Conservation (phyloP, 495 filamentous ascomycete genomes). For the Podospora sp. region DNA sequence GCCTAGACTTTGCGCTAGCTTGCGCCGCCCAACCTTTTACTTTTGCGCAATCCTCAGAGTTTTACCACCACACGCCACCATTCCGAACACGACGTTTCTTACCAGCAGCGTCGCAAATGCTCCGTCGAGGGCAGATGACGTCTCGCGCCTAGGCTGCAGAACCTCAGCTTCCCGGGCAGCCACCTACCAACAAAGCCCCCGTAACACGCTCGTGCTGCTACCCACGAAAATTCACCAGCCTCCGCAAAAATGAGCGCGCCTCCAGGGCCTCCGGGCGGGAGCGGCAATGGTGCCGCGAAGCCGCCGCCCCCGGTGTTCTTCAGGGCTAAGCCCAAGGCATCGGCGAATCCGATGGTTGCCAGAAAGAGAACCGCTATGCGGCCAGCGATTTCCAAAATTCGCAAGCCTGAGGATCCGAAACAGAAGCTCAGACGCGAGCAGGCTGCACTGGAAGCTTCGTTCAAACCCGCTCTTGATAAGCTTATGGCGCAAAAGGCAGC, state of each 20-base stretch:
- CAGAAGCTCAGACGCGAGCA: constrained; percentile 7
- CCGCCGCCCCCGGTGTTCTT: constrained; percentile 38
- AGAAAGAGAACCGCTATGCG: constrained; percentile 55
- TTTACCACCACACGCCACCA: not conserved
- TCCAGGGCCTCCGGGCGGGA: constrained; percentile 38
- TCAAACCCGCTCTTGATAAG: constrained; percentile 14
- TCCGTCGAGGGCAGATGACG: not conserved
- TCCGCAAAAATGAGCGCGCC: constrained; percentile 59
- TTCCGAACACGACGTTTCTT: not conserved
- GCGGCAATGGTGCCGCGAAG: constrained; percentile 40
- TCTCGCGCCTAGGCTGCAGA: constrained; percentile 14
- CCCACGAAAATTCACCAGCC: not conserved
- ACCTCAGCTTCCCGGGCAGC: not conserved
- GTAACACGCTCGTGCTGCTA: not conserved
- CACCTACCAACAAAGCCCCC: not conserved
- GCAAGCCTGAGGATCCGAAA: not conserved
- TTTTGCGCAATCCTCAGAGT: not conserved
- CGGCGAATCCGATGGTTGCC: constrained; percentile 64
- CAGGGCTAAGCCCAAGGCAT: constrained; percentile 48
- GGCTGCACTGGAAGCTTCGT: not conserved
- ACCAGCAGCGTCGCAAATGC: not conserved
- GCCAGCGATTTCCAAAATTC: constrained; percentile 19
- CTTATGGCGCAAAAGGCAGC: constrained; percentile 40
- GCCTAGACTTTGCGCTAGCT: not conserved
- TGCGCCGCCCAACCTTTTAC: not conserved